Conservation (phyloP, 441 rosid species). For the Arabidopsis hybrid region DNA sequence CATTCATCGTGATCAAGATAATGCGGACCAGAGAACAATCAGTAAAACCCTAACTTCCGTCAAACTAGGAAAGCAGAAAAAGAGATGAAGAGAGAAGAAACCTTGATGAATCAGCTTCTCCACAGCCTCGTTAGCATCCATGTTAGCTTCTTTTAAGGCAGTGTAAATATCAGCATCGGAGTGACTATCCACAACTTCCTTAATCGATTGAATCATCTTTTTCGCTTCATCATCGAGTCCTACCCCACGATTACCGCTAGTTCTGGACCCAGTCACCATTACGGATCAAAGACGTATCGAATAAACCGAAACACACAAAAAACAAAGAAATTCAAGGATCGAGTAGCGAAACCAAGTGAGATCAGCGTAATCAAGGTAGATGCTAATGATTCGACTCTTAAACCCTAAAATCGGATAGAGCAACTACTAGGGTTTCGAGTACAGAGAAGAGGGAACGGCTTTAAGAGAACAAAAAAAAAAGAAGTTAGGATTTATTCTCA, state of each 20-base stretch:
- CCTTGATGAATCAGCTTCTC: constrained; percentile 88
- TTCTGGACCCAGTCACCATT: constrained; percentile 59
- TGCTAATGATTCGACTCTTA: constrained; percentile 11
- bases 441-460: constrained; percentile 11
- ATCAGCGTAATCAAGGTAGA: constrained; percentile 1
- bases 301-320: background rate
- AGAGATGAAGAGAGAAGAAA: background rate
- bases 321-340: constrained; percentile 12
- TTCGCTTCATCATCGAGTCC: constrained; percentile 54
- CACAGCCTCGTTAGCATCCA: constrained; percentile 87
- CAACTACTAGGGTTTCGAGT: constrained; percentile 53
- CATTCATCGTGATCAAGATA: background rate
- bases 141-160: constrained; percentile 74
- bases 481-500: background rate
- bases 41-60: constrained; percentile 17
- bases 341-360: background rate
- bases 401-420: constrained; percentile 39
- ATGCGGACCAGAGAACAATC: background rate
- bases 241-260: constrained; percentile 50
- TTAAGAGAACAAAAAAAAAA: background rate
- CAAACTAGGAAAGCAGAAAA: constrained; percentile 32
- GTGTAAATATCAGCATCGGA: constrained; percentile 78
- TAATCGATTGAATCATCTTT: constrained; percentile 68
- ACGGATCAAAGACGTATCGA: constrained; percentile 32
- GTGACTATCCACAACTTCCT: constrained; percentile 80